Percentiles rank a stretch among this genome's conserved stretches.
Conservation (phyloP, 768 basidiomycete species). For the Agaricus subrufescens region DNA sequence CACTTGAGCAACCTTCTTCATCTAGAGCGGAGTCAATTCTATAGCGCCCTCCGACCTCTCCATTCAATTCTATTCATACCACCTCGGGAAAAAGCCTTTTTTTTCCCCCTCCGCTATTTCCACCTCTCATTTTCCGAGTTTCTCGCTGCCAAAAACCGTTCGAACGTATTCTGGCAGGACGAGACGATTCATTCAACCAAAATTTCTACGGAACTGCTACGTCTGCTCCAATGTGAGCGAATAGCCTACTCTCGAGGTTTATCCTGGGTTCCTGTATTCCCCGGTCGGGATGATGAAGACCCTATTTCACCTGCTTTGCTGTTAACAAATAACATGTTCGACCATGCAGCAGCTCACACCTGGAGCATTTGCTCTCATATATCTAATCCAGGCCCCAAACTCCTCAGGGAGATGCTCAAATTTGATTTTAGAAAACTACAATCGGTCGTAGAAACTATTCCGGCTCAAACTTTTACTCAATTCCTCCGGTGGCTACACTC, state of each 20-base stretch:
- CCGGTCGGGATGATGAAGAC: neutral
- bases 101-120: neutral
- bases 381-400: neutral
- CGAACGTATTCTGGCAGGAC: neutral
- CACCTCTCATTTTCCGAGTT: neutral
- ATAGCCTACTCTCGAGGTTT: neutral
- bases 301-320: neutral
- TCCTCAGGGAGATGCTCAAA: neutral
- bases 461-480: neutral
- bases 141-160: neutral
- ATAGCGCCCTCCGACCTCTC: neutral
- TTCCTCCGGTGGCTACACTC: neutral
- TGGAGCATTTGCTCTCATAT: neutral
- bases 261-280: neutral
- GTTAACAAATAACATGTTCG: neutral
- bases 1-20: neutral
- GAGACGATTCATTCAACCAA: neutral
- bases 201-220: neutral
- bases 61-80: neutral
- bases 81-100: neutral
- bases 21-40: neutral
- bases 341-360: neutral
- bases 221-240: neutral
- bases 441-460: neutral
- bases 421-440: neutral